Conservation (phyloP, 1,284 basidiomycete species). For the Bothia castanella region DNA sequence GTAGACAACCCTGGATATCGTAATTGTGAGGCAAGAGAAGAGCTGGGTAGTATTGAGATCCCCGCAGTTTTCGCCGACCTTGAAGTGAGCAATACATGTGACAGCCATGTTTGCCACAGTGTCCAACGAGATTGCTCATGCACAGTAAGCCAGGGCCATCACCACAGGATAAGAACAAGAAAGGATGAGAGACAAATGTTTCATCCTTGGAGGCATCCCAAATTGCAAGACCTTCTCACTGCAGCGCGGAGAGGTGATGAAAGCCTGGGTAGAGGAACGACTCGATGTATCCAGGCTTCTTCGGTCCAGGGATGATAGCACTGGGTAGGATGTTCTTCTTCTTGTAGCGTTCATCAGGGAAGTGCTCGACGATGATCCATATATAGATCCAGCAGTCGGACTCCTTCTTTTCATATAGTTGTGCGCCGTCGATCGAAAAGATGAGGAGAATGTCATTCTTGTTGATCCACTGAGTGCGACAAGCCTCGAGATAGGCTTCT, state of each 20-base stretch:
- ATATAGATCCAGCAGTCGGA: constrained; percentile 11
- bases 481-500: too few species aligned
- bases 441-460: neutral
- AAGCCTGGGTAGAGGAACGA: neutral
- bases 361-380: constrained; percentile 2
- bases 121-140: neutral
- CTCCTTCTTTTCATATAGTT: constrained; percentile 5
- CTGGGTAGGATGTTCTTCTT: neutral
- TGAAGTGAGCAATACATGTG: neutral
- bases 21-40: neutral
- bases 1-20: neutral
- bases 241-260: neutral
- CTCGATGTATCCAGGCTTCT: neutral
- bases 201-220: neutral
- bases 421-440: neutral
- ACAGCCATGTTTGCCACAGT: neutral
- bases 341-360: neutral
- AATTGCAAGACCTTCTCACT: neutral
- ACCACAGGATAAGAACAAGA: neutral
- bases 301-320: neutral
- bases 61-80: neutral
- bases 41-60: constrained; percentile 1
- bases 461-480: too few species aligned
- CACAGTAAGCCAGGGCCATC: neutral
- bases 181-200: too few species aligned